phyloP scores from a whole-genome alignment of 805 yeast species.

The Alloascoidea hylecoeti region DNA sequence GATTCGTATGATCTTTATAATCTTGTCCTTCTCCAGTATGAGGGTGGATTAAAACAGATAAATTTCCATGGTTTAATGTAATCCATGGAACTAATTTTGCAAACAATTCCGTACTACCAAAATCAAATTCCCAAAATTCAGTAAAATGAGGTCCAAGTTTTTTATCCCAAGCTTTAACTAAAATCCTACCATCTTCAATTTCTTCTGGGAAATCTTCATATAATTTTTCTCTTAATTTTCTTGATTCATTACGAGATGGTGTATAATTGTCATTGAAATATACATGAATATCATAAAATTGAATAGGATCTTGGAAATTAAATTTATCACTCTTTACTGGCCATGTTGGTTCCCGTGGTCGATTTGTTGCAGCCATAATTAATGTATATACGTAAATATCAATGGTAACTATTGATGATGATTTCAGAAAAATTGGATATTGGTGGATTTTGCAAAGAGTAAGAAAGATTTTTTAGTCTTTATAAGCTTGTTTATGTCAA shows the following conservation, averaged over 20 bases:
- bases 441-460: no score
- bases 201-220: constrained; percentile 26
- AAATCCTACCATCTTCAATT: constrained; percentile 21
- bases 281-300: constrained; percentile 40
- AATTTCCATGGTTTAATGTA: constrained; percentile 34
- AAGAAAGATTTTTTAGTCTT: no score
- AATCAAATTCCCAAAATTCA: constrained; percentile 45
- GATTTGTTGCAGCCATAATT: no score
- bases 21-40: constrained; percentile 23
- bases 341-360: neutral
- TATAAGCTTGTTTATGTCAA: no score
- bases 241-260: constrained; percentile 20
- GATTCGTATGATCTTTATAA: constrained; percentile 33
- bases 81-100: constrained; percentile 31
- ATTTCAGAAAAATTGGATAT: no score
- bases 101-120: constrained; percentile 29
- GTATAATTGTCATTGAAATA: constrained; percentile 27
- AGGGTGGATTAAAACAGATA: constrained; percentile 45
- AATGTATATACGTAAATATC: no score
- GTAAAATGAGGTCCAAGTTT: constrained; percentile 48
- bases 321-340: neutral
- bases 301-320: constrained; percentile 7
- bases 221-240: constrained; percentile 23
- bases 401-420: no score
- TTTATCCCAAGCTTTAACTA: constrained; percentile 28